A percentile compares a stretch with the other conserved stretches of the same genome.
Conservation (phyloP, 1,284 basidiomycete genomes). For the Mycena sp. region DNA sequence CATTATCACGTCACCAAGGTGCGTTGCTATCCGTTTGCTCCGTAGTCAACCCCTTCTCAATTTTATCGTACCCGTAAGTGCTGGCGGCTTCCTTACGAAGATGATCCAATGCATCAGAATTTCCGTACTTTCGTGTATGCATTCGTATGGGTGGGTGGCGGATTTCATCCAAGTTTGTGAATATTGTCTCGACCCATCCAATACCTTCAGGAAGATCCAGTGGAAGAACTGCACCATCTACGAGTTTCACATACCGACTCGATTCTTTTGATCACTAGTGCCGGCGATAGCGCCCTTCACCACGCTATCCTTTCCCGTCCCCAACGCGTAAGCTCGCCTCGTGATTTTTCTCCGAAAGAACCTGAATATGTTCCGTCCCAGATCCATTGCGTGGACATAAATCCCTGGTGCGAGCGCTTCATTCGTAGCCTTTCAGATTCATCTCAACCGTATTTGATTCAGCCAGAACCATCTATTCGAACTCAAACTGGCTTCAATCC, state of each 20-base stretch:
- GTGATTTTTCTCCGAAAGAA: not conserved
- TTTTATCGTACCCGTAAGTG: conserved; percentile 46
- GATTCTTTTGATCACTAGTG: conserved; percentile 82
- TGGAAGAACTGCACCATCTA: conserved; percentile 78
- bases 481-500: conserved; percentile 78
- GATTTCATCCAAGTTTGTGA: conserved; percentile 1
- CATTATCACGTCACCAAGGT: conserved; percentile 78
- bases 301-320: conserved; percentile 79
- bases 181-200: not conserved
- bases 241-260: conserved; percentile 71
- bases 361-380: conserved; percentile 35
- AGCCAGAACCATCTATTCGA: conserved; percentile 84
- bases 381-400: conserved; percentile 84
- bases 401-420: conserved; percentile 62
- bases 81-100: conserved; percentile 83
- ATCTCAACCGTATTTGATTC: not conserved
- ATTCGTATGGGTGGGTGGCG: conserved; percentile 80
- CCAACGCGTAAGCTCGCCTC: conserved; percentile 47
- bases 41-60: not conserved
- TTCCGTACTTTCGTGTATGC: conserved; percentile 83
- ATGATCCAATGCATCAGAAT: conserved; percentile 77
- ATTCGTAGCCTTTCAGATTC: not conserved
- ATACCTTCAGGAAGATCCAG: conserved; percentile 71
- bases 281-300: conserved; percentile 86
- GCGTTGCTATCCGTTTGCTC: conserved; percentile 47